Base-by-base conservation (phyloP, 2,329 filamentous ascomycete genomes). In the Cryphonectria carpinicola region DNA sequence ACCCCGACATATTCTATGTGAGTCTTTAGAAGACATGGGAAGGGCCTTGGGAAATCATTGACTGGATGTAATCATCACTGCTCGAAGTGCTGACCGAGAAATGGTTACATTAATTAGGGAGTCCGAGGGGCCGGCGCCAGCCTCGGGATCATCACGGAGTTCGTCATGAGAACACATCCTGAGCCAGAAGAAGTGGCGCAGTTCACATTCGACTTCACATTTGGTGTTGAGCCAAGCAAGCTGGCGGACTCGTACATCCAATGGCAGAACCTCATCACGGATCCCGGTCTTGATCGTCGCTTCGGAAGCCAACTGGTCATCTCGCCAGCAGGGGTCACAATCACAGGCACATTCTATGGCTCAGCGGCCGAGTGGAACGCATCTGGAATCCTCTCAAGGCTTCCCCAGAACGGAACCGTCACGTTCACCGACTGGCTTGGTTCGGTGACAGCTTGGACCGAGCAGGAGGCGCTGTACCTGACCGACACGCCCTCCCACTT, bases 381-480 rank as follows among this genome's bases (percentile, higher is more conserved):
- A 2, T 82, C 83, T 0, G 86, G 85, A 0, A 88, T 89, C 35
- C 79, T 81, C 2, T 76, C 78, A 28, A 81, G 79, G 68, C 83
- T 89, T 2, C 87, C 87, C 1, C 74, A 76, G 11, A 77, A 77
- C 14, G 74, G 82, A 4, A 82, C 84, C 13, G 75, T 88, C 7
- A 82, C 86, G n/a, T 74, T 89, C 32, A 84, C 85, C 56, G 87
- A 91, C 79, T 93, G 90, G 89, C 80, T 92, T 28, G 88, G 83
- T 8, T 82, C 89, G 63, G 80, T 92, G 7, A 82, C 84, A 0
- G 82, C 87, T 60, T 82, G 85, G 71, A 86, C 84, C 17, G 83
- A 89, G 72, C 81, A 83, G 52, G 82, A 82, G 17, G 84, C 79
- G 0, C 79, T 88, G 4, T 82, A 81, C 76, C 78, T 86, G 73